Conservation (phyloP, 805 yeast species). For the Kuraishia ogatae region DNA sequence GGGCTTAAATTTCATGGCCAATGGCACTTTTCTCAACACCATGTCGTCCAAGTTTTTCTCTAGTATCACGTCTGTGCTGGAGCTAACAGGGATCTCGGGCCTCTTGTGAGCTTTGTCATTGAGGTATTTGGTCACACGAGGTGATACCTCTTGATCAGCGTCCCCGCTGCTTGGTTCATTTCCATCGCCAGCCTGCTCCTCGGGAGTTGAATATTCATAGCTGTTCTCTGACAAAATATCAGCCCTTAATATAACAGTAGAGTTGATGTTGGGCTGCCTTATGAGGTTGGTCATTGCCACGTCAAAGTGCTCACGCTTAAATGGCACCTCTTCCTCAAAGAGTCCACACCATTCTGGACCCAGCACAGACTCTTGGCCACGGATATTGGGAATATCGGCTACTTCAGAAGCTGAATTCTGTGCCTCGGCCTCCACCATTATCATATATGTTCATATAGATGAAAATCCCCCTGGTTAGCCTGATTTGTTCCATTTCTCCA, state of each 20-base stretch:
- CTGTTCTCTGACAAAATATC: slow-evolving; percentile 56
- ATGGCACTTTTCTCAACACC: slow-evolving; percentile 27
- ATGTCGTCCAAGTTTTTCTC: slow-evolving; percentile 30
- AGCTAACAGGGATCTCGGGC: slow-evolving; percentile 18
- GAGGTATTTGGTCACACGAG: slow-evolving; percentile 14
- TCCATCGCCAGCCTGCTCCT: slow-evolving; percentile 14
- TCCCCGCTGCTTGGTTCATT: background rate
- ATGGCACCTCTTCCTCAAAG: slow-evolving; percentile 39
- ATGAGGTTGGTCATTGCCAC: slow-evolving; percentile 74
- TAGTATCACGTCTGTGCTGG: slow-evolving; percentile 3
- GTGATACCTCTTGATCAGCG: slow-evolving; percentile 5
- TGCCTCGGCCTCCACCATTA: background rate
- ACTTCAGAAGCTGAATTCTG: slow-evolving; percentile 1
- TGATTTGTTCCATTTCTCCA: background rate
- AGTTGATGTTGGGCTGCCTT: slow-evolving; percentile 81
- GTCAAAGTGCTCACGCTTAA: slow-evolving; percentile 50
- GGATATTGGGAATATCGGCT: slow-evolving; percentile 28
- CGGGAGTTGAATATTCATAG: slow-evolving; percentile 23
- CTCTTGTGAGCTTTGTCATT: slow-evolving; percentile 11
- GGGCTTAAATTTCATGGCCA: slow-evolving; percentile 19
- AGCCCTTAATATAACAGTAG: slow-evolving; percentile 84
- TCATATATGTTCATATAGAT: background rate
- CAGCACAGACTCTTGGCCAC: slow-evolving; percentile 30
- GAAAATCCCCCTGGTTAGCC: background rate
- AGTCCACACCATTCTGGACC: slow-evolving; percentile 61